Conservation (phyloP, 305 asterid genomes). For the Fraxinus floribunda region DNA sequence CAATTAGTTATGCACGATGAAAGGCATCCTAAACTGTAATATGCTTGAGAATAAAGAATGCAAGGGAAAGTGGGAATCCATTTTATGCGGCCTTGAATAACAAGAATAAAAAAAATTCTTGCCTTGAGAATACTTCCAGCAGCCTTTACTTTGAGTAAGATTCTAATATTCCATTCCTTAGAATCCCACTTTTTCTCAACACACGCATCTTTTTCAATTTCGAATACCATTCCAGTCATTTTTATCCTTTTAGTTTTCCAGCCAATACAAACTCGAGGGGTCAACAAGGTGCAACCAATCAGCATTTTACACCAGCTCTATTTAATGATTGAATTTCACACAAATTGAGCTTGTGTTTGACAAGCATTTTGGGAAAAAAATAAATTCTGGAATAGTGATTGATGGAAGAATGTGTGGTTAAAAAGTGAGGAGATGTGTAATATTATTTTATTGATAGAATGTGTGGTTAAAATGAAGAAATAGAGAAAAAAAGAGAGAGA, state of each 20-base stretch:
- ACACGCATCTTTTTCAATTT: conserved; percentile 17
- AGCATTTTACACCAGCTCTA: conserved; percentile 18
- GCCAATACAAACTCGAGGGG: conserved; percentile 28
- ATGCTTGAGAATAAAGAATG: conserved; percentile 31
- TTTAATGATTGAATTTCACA: conserved; percentile 41
- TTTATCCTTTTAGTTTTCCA: conserved; percentile 27
- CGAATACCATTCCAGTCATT: conserved; percentile 65
- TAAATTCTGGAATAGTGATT: too few relatives aligned
- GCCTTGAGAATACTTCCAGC: conserved; percentile 43
- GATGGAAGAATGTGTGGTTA: too few relatives aligned
- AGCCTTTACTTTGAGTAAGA: conserved; percentile 39
- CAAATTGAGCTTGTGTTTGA: not conserved
- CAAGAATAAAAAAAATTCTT: conserved; percentile 40
- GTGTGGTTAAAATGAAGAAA: too few relatives aligned
- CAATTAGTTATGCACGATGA: conserved; percentile 26
- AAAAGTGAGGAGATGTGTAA: too few relatives aligned
- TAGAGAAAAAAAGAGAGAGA: too few relatives aligned
- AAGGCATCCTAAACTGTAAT: conserved; percentile 29
- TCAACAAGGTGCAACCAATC: conserved; percentile 36
- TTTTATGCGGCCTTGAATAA: conserved; percentile 53
- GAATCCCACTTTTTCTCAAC: conserved; percentile 46
- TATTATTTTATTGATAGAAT: too few relatives aligned
- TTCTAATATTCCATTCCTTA: conserved; percentile 47
- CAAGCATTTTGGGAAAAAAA: too few relatives aligned
- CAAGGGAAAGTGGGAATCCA: conserved; percentile 49